A percentile compares a stretch with the other conserved stretches of the same genome.
phyloP scores from a whole-genome alignment of 306 rosid genomes.

The Lathyrus sativus region DNA sequence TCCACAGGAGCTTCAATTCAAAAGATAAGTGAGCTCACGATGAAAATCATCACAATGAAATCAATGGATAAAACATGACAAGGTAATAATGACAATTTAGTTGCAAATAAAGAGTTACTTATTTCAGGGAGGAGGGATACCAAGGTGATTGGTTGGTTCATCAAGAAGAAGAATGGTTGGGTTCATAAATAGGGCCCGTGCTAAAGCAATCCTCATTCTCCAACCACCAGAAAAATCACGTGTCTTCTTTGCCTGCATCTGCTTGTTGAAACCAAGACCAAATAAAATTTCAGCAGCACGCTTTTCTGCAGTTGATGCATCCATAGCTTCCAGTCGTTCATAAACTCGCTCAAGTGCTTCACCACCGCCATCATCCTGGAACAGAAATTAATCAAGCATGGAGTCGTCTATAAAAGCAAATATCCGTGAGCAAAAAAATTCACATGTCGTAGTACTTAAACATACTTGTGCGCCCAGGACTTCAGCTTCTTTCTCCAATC shows the following conservation, averaged over 20 bases:
- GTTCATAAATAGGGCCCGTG: slow-evolving; percentile 90
- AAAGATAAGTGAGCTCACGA: not conserved
- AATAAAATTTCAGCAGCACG: slow-evolving; percentile 94
- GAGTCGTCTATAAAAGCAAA: not conserved
- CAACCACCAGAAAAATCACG: slow-evolving; percentile 98
- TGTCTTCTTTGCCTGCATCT: slow-evolving; percentile 92
- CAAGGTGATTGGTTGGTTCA: slow-evolving; percentile 98
- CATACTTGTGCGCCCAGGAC: slow-evolving; percentile 73
- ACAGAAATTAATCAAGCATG: slow-evolving; percentile 5
- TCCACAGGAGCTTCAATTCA: slow-evolving; percentile 9
- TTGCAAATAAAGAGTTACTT: slow-evolving; percentile 25
- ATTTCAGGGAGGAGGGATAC: slow-evolving; percentile 42
- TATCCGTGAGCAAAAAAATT: not conserved
- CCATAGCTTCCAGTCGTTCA: slow-evolving; percentile 89
- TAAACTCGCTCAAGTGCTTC: slow-evolving; percentile 86
- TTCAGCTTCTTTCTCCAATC: slow-evolving; percentile 90
- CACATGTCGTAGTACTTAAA: slow-evolving; percentile 4
- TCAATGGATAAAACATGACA: slow-evolving; percentile 24
- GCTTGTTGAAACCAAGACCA: slow-evolving; percentile 94
- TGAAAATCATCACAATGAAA: slow-evolving; percentile 14
- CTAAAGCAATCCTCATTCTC: slow-evolving; percentile 99
- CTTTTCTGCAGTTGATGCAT: slow-evolving; percentile 96
- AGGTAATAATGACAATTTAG: not conserved
- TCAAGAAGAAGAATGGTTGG: slow-evolving; percentile 93
- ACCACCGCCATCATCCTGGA: slow-evolving; percentile 95